These are phyloP conservation scores for Taiwanofungus camphoratus DNA, from an alignment of 1,284 basidiomycete species.

Conservation along the genomic window DNA sequence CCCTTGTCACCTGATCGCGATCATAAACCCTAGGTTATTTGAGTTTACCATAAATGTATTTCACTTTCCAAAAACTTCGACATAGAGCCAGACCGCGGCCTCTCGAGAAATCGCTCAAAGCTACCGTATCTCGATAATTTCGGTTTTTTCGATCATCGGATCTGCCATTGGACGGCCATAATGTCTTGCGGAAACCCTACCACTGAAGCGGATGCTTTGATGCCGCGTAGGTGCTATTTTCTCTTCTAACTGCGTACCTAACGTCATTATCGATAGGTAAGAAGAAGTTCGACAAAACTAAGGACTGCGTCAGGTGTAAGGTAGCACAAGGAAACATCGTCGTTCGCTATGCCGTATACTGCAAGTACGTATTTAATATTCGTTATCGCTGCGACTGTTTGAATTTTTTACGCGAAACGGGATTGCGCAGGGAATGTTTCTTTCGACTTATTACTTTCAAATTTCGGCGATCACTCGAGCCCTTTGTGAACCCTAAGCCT, in stretches of 20 bases:
- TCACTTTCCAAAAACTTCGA: no score
- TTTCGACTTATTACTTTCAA: constrained; percentile 52
- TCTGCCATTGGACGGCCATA: no score
- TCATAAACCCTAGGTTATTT: no score
- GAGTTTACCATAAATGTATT: no score
- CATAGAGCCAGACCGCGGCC: no score
- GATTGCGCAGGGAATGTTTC: constrained; percentile 55
- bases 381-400: constrained; percentile 3
- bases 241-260: not conserved
- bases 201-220: constrained; percentile 59
- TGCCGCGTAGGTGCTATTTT: constrained; percentile 47
- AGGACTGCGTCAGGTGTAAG: constrained; percentile 68
- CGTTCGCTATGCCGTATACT: constrained; percentile 75
- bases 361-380: constrained; percentile 61
- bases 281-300: constrained; percentile 58
- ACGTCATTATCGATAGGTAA: constrained; percentile 37
- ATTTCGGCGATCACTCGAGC: constrained; percentile 62
- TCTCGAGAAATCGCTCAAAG: no score
- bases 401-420: constrained; percentile 2
- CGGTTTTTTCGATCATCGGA: no score
- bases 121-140: no score
- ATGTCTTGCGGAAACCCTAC: no score
- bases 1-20: no score
- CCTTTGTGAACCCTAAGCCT: constrained; percentile 50
- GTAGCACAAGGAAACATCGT: constrained; percentile 56